These are phyloP conservation scores for Lachnellula subtilissima DNA, from an alignment of 2,329 filamentous ascomycete species.

Conservation along the genomic window DNA sequence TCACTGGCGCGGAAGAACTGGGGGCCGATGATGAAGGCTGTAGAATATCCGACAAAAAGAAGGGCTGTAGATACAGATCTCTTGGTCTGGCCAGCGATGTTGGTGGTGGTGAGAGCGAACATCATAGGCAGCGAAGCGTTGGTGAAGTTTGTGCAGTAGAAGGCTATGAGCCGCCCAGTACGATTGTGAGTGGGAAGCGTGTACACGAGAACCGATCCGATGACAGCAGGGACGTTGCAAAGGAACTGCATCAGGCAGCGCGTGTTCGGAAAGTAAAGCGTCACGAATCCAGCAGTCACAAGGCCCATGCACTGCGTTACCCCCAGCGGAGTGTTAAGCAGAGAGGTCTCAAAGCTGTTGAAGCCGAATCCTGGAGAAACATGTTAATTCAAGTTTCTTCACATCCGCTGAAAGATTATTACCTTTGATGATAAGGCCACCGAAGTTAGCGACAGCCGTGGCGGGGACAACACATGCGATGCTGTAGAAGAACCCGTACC, in stretches of 20 bases:
- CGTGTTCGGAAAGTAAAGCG: no score
- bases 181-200: conserved; percentile 29
- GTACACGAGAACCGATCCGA: background rate
- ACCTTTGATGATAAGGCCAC: conserved; percentile 31
- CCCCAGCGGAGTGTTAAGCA: conserved; percentile 44
- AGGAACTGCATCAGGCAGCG: no score
- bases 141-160: conserved; percentile 20
- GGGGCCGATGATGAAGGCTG: conserved; percentile 45
- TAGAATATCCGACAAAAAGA: conserved; percentile 45
- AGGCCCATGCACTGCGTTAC: background rate
- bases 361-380: conserved; percentile 36
- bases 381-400: no score
- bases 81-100: conserved; percentile 66
- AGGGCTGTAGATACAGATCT: conserved; percentile 64
- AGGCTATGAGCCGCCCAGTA: conserved; percentile 30
- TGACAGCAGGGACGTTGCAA: background rate
- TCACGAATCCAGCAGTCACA: background rate
- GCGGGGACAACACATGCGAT: background rate
- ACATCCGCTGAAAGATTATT: conserved; percentile 27
- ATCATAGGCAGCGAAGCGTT: conserved; percentile 4
- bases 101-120: conserved; percentile 48
- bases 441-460: background rate
- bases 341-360: conserved; percentile 44
- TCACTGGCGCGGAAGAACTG: conserved; percentile 4
- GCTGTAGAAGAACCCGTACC: background rate